Conservation (phyloP, 352 stramenopile genomes). For the Globisporangium mamillatum region DNA sequence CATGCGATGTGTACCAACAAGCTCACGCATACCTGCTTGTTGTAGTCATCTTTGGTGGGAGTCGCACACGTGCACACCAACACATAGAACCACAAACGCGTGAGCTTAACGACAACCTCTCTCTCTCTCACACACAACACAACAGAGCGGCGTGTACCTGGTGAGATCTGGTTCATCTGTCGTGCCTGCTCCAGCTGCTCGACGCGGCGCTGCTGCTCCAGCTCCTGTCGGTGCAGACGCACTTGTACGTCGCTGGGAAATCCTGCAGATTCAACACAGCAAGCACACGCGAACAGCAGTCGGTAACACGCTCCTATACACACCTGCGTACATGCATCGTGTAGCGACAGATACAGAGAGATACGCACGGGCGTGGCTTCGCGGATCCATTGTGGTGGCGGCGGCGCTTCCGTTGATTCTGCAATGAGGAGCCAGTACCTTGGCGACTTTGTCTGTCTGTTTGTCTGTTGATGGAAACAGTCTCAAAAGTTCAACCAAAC, state of each 20-base stretch:
- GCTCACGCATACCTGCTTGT: conserved; percentile 31
- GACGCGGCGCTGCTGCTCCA: conserved; percentile 29
- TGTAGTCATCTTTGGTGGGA: conserved; percentile 35
- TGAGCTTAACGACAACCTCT: not conserved
- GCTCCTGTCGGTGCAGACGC: conserved; percentile 28
- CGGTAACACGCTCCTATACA: not conserved
- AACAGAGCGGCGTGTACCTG: conserved; percentile 19
- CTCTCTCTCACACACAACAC: not conserved
- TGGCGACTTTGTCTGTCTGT: not conserved
- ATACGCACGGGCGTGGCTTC: not conserved
- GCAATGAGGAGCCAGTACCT: not conserved
- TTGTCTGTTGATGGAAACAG: conserved; percentile 19
- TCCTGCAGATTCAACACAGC: conserved; percentile 3
- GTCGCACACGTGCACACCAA: not conserved
- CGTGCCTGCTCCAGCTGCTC: conserved; percentile 41
- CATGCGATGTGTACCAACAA: not conserved
- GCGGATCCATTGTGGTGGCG: conserved; percentile 12
- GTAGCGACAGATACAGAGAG: not conserved
- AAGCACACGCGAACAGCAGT: not conserved
- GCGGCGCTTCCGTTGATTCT: not conserved
- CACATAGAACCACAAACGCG: not conserved
- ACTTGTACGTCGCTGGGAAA: conserved; percentile 16
- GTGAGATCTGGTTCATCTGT: conserved; percentile 40
- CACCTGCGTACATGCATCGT: not conserved
- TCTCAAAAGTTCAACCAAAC: conserved; percentile 16